These are phyloP conservation scores for Cryptosporidium xiaoi DNA, from an alignment of 169 alveolate genomes.

Conservation along the genomic window DNA sequence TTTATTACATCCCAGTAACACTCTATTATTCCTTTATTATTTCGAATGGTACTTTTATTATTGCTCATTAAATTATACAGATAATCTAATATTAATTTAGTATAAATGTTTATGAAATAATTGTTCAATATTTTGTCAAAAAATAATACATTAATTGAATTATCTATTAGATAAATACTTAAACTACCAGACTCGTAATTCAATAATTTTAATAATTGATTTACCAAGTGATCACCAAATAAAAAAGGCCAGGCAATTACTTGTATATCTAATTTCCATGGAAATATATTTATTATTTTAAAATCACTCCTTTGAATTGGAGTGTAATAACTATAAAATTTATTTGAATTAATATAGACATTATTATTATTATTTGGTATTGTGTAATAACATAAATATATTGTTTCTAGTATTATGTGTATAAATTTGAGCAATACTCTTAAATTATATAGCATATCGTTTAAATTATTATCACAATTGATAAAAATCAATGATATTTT, in stretches of 20 bases:
- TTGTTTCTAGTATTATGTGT: slow-evolving; percentile 13
- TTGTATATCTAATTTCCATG: slow-evolving; percentile 45
- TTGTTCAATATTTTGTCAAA: not conserved
- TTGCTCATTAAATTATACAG: not conserved
- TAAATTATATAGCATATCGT: slow-evolving; percentile 3
- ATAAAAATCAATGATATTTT: not conserved
- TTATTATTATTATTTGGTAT: slow-evolving; percentile 16
- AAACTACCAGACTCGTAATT: slow-evolving; percentile 15
- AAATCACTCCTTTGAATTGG: slow-evolving; percentile 14
- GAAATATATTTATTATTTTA: slow-evolving; percentile 6
- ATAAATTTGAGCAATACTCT: slow-evolving; percentile 13
- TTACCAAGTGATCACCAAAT: slow-evolving; percentile 30
- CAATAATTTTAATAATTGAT: not conserved
- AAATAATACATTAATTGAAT: not conserved
- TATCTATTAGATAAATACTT: not conserved
- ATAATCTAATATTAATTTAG: not conserved
- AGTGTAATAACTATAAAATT: not conserved
- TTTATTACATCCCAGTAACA: slow-evolving; percentile 24
- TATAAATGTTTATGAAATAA: not conserved
- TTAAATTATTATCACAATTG: not conserved
- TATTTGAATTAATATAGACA: not conserved
- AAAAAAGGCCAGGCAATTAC: slow-evolving; percentile 41
- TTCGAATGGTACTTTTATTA: not conserved
- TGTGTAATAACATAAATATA: slow-evolving; percentile 39
- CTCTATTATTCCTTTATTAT: slow-evolving; percentile 1